Evolutionary conservation across 371 early-diverging fungal genomes (phyloP), one percentile per base, ranked within the genome.

Genomic region (Rhizopus sp.): DNA sequence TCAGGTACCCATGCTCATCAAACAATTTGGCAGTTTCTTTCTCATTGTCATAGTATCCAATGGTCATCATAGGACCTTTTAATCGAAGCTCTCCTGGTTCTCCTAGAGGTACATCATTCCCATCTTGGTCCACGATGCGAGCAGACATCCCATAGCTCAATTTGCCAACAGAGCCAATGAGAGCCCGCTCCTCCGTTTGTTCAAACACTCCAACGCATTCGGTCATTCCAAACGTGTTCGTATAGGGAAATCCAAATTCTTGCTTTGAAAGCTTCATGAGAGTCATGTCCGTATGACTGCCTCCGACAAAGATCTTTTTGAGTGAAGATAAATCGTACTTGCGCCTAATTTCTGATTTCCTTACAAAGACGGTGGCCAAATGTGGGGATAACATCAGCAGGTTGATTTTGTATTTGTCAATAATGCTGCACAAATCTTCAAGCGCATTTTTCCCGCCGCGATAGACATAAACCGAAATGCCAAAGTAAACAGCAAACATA

Each of bases 61-160:
- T 75, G 92, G 93, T 92, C 9, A 93, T 76, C 54, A 88, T 91
- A 4, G 94, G 90, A 0, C 96, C 93, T n/a, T 85, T 80, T 52
- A 95, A 54, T 55, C 91, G 79, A 55, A 94, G 75, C 67, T 93
- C 93, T 9, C 93, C 93, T 0, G 23, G 23, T 42, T 81, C 56
- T 8, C 73, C 78, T 5, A 49, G 50, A 4, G 71, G 72, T 7
- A 82, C 55, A n/a, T 48, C 49, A 7, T 39, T 37, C 5, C 48
- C 39, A 13, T 48, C n/a, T 9, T 56, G 31, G 23, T 56, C 56
- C 4, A 56, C 48, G 3, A 48, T 2, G 4, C 48, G 48, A 33
- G 15, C 39, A 4, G 4, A 16, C 15, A 33, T 15, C 2, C 48
- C 48, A 16, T 37, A 1, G 8, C 7, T 5, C 7, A 56, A 31